Evolutionary conservation across 495 filamentous ascomycete species (phyloP), one percentile per base, ranked within the genome.

Genomic region (Barbatosphaeria neglecta): DNA sequence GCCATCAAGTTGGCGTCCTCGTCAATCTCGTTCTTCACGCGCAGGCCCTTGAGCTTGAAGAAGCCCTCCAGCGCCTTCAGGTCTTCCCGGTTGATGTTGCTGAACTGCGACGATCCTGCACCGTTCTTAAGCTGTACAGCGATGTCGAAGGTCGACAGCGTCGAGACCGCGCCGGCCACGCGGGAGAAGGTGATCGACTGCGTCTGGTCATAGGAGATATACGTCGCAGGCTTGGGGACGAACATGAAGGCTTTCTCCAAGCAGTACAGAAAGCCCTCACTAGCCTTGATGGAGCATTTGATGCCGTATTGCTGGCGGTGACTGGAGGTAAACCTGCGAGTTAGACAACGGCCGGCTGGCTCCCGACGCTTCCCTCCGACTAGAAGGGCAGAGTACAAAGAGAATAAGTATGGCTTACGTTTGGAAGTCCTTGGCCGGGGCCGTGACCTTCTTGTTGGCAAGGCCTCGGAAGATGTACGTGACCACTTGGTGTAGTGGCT

Each of bases 251-350:
- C 92, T 68, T 95, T 95, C 64, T 99, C 93, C 53, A 99, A 66
- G 65, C 90, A 96, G 72, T 92, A 99, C 23, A 99, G 68, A 54
- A 93, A 89, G 44, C 93, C 93, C 63, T 99, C 93, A 60, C 90
- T 95, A 43, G 93, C 93, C 66, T 99, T 99, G 72, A 97, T 93
- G 11, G 92, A 95, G 69, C 93, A 99, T 65, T 99, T 99, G 61
- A 97, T 92, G 33, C 93, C 93, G 52, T 81, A 86, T 64, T 95
- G 90, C 45, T 85, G 77, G 61, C 95, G 87, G 67, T 97, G 92
- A 52, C 83, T 87, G 44, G 38, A 13, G 22, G 54, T 42, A 43
- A 17, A n/a, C n/a, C n/a, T n/a, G n/a, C n/a, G n/a, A 16, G 43
- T 60, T 44, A 57, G 51, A 38, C 15, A 4, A 23, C 10, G 37